Evolutionary conservation across 331 rosid species (phyloP), one percentile per base, ranked within the genome.

Genomic region (Phaseolus coccineus): DNA sequence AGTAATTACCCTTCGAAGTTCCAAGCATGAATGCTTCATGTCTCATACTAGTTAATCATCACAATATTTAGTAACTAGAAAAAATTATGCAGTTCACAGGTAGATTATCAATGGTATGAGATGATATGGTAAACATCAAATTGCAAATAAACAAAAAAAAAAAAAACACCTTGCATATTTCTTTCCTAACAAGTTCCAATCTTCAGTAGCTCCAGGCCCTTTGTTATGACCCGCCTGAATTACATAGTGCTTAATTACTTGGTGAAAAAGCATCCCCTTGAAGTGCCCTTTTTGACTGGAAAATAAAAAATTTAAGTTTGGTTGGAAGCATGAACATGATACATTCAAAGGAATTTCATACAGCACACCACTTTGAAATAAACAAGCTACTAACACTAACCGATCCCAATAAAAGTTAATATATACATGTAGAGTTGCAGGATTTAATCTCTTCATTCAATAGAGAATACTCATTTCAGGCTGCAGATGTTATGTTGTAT

Each of bases 11-110:
- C 82, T 89, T 90, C 0, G 90, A 82, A 57, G 97, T 90, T 71
- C 97, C 97, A 67, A 90, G 87, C 89, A 88, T 79, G 79, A 92
- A 92, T 0, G 94, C 91, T 51, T 90, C 90, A 7, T 92, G 90
- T 82, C 89, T 90, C 77, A 87, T 84, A 76, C 94, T 92, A 63
- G 27, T 53, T 11, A 63, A 63, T 71, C 79, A 72, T 57, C 47
- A 47, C 9, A 55, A 47, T 47, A 30, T 61, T 66, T 16, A 61
- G 62, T 25, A 50, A 61, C 70, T 58, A 75, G 66, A 70, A 62
- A 69, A 52, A 75, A 19, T 6, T 65, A 63, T 24, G 46, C 16
- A 46, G 52, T 4, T 59, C 15, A 25, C 1, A 1, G 48, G 35
- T 30, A 52, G 52, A 59, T 28, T 4, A 13, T 40, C n/a, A 13